Percentiles rank a stretch among this genome's conserved stretches.
phyloP scores from a whole-genome alignment of 2,329 filamentous ascomycete genomes.

The Cercospora berteroae region DNA sequence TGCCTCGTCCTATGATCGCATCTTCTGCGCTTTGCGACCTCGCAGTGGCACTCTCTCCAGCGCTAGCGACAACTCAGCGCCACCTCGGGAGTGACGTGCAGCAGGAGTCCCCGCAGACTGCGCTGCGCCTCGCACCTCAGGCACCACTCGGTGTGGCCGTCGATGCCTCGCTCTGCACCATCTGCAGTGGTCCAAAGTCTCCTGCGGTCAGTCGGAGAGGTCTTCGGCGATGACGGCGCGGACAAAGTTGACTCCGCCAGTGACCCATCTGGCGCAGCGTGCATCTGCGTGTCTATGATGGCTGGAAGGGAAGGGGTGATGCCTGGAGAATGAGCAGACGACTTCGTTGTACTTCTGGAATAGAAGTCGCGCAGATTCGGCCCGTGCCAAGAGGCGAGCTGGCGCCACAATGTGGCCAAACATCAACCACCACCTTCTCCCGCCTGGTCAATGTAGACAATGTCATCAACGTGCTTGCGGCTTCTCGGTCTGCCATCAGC shows the following conservation, averaged over 20 bases:
- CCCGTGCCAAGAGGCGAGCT: not conserved
- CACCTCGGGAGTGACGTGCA: not conserved
- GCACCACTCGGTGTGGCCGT: not conserved
- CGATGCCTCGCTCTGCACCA: not conserved
- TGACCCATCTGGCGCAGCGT: not conserved
- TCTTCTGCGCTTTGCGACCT: not conserved
- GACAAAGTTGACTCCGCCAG: not conserved
- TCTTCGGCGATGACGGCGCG: not conserved
- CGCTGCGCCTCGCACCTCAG: not conserved
- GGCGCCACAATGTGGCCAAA: not conserved
- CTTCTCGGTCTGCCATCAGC: constrained; percentile 14
- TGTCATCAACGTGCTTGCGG: constrained; percentile 5
- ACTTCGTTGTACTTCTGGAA: not conserved
- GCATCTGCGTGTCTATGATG: not conserved
- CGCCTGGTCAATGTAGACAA: not conserved
- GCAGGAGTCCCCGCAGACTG: not conserved
- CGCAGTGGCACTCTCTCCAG: not conserved
- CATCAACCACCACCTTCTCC: not conserved
- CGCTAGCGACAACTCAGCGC: not conserved
- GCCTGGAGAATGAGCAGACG: not conserved
- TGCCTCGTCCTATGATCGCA: not conserved
- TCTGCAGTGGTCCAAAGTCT: not conserved
- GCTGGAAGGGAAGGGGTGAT: not conserved
- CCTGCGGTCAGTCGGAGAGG: not conserved
- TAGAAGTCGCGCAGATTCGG: not conserved